These are phyloP conservation scores for Pseudocercospora ulei DNA, from an alignment of 2,329 filamentous ascomycete species.

Conservation along the genomic window DNA sequence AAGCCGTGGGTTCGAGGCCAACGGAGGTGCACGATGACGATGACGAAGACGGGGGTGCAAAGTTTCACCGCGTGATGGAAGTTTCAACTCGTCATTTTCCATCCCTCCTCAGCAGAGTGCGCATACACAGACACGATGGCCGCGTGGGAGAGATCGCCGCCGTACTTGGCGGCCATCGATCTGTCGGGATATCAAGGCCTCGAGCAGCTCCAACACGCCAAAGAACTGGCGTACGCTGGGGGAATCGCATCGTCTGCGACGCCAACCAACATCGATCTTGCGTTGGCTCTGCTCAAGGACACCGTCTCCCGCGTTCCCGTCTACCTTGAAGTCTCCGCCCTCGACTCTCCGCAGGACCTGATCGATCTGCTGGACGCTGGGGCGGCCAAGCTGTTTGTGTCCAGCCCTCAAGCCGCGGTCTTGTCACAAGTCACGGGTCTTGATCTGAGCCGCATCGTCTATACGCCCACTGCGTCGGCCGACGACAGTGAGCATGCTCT, in stretches of 20 bases:
- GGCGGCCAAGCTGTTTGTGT: constrained; percentile 74
- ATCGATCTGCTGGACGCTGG: constrained; percentile 74
- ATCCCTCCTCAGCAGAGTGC: neutral
- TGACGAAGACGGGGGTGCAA: constrained; percentile 16
- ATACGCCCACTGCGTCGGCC: constrained; percentile 40
- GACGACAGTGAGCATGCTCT: constrained; percentile 39
- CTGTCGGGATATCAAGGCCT: constrained; percentile 38
- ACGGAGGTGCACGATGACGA: constrained; percentile 10
- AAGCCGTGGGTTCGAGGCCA: neutral
- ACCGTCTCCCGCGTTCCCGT: constrained; percentile 51
- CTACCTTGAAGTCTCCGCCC: constrained; percentile 65
- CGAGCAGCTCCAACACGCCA: constrained; percentile 41
- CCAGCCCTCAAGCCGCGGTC: constrained; percentile 54
- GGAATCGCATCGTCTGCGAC: constrained; percentile 48
- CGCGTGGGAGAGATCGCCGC: constrained; percentile 26
- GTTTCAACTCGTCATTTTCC: constrained; percentile 5
- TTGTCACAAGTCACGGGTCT: constrained; percentile 47
- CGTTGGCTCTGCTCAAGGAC: constrained; percentile 47
- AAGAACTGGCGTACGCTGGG: constrained; percentile 49
- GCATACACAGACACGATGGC: constrained; percentile 14
- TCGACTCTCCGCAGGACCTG: constrained; percentile 62
- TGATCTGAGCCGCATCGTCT: constrained; percentile 49
- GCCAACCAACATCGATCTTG: constrained; percentile 37
- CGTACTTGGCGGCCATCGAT: constrained; percentile 45
- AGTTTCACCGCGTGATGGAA: constrained; percentile 4